Percentiles rank a stretch among this genome's conserved stretches.
phyloP scores from a whole-genome alignment of 805 yeast genomes.

The Cyberlindnera meyerae region DNA sequence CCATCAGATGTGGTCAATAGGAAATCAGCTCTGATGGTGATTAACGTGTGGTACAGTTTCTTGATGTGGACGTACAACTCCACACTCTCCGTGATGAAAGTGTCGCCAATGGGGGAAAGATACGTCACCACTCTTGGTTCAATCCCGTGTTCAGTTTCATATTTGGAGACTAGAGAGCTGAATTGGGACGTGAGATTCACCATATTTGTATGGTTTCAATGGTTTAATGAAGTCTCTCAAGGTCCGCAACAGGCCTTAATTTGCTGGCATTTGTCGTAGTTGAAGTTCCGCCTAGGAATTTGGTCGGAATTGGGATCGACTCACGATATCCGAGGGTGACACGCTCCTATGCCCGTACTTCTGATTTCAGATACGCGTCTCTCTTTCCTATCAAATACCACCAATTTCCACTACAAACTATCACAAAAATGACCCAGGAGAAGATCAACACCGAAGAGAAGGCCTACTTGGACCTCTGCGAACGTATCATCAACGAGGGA shows the following conservation, averaged over 20 bases:
- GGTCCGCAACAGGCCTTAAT: no score
- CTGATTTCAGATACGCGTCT: neutral
- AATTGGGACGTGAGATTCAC: slow-evolving; percentile 16
- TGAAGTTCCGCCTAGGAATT: no score
- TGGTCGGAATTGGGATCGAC: neutral
- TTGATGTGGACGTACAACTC: slow-evolving; percentile 22
- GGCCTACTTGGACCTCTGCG: slow-evolving; percentile 81
- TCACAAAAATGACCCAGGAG: slow-evolving; percentile 12
- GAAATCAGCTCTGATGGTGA: slow-evolving; percentile 26
- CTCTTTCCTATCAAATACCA: neutral
- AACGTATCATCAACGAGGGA: slow-evolving; percentile 72
- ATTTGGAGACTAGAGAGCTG: slow-evolving; percentile 5
- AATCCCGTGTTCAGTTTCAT: slow-evolving; percentile 11
- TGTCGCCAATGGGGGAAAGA: slow-evolving; percentile 15
- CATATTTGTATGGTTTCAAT: no score
- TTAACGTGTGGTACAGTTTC: slow-evolving; percentile 27
- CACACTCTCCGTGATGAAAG: slow-evolving; percentile 20
- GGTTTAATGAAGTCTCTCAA: neutral
- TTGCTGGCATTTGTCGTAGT: neutral
- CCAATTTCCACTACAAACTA: no score
- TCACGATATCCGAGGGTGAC: neutral
- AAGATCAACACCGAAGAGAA: slow-evolving; percentile 52
- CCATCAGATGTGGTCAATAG: slow-evolving; percentile 16
- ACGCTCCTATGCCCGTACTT: neutral
- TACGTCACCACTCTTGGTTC: neutral